Evolutionary conservation across 306 rosid species (phyloP), one percentile per base, ranked within the genome.

Genomic region (Medicago lupulina): DNA sequence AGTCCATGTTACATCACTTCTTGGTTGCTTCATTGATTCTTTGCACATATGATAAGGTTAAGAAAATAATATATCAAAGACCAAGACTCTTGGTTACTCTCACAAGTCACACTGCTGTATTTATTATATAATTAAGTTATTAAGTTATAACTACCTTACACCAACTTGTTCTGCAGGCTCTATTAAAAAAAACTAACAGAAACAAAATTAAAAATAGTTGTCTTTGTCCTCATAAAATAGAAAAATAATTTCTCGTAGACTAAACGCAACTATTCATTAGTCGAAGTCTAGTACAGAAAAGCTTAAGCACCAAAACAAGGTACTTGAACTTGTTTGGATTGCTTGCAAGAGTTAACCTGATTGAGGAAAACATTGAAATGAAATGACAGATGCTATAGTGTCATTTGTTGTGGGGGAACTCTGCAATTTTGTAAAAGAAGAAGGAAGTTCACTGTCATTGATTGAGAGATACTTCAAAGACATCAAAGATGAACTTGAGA

Each of bases 401-500:
- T 36, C 36, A 0, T 51, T 36, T 18, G 63, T 53, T 53, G 7
- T 34, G 7, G 8, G 36, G 12, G 3, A 53, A 53, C 13, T 71
- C 17, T 18, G 9, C 36, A 16, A 71, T 17, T 9, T 71, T 53
- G 34, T 36, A 2, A 7, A 1, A 70, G 31, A 74, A 5, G 69
- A 60, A 74, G 12, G 17, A 54, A 38, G 8, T 13, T 39, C 55
- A 14, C 55, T 57, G 8, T 13, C 6, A 39, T 25, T 7, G 3
- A 2, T 55, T 9, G 9, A 57, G 5, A 40, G 14, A 57, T 54
- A 40, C 4, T 57, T 72, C 18, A 14, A 1, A 18, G 23, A 55
- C 7, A 39, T 72, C 64, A 40, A 57, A 55, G 11, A 55, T 39
- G 76, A 55, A 72, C 76, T 72, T 19, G 67, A 19, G 50, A 55